Base-by-base conservation (phyloP, 2,329 filamentous ascomycete genomes). In the Podosphaera fusca region DNA sequence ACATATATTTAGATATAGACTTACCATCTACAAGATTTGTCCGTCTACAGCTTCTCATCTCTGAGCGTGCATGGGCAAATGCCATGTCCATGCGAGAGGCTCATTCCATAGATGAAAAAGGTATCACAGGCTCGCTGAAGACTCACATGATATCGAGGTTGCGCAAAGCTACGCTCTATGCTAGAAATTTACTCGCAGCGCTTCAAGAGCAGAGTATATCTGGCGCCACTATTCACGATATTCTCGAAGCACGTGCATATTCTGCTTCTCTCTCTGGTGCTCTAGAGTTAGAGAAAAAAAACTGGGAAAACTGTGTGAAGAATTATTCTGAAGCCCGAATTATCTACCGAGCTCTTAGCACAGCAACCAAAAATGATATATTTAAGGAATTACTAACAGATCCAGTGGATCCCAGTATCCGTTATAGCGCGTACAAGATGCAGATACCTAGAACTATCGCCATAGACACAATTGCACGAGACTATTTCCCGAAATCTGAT, bases 41-140 rank as follows among this genome's bases (percentile, higher is more conserved):
- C 54, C 76, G 84, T 62, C 75, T 95, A n/a, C 75, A 90, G 36
- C 76, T 98, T 58, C 80, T 95, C 65, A 85, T 81, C 45, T 82
- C 89, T 59, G 92, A 98, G 72, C 80, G 92, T 61, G 87, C 89
- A 55, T 96, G 88, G 87, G 90, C 92, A 42, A 84, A 95, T 69
- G 90, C 89, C 58, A 94, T 96, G 88, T 81, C 85, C 67, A 87
- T 95, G 77, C 95, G 94, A 70, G 79, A 87, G 3, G 74, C 80
- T 29, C 87, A 94, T 67, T 79, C 85, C 45, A 78, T 85, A 63
- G 87, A 92, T 64, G 81, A 82, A 59, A 85, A 87, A 69, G 83
- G 82, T 54, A 84, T 95, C 61, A 79, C 82, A 34, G 84, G 88
- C 59, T 80, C 84, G 56, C 84, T 86, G 21, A 82, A 88, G 66